Evolutionary conservation across 441 rosid species (phyloP).

Genomic region (Erysimum pusillum): DNA sequence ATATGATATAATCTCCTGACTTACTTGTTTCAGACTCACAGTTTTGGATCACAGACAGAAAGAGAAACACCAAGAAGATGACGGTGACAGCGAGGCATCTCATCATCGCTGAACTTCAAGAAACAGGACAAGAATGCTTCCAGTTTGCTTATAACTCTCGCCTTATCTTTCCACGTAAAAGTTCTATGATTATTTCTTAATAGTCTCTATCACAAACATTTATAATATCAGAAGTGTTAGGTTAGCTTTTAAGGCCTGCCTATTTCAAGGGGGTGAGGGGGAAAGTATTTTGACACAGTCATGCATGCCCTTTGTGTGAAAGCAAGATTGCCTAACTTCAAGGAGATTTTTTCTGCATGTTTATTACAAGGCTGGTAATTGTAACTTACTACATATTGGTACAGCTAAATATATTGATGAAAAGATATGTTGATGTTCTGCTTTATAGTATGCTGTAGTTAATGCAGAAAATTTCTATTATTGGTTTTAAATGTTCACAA

Average conservation of each 20-base stretch:
- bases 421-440: background rate
- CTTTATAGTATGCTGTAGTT: no score
- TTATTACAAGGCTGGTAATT: constrained; percentile 11
- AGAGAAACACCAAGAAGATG: constrained; percentile 8
- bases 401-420: background rate
- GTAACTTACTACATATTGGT: constrained; percentile 1
- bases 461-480: background rate
- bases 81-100: background rate
- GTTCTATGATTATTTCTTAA: background rate
- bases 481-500: constrained; percentile 1
- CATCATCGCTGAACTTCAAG: constrained; percentile 23
- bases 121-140: constrained; percentile 17
- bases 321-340: constrained; percentile 36
- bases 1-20: constrained; percentile 64
- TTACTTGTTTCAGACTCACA: constrained; percentile 30
- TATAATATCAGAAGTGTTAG: constrained; percentile 3
- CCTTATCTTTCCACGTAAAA: background rate
- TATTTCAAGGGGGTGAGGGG: constrained; percentile 1
- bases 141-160: background rate
- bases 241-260: background rate
- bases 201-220: background rate
- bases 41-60: constrained; percentile 35
- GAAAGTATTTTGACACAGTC: constrained; percentile 1
- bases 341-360: constrained; percentile 33
- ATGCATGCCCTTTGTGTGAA: constrained; percentile 43